Percentiles rank a stretch among this genome's conserved stretches.
Conservation (phyloP, 2,329 filamentous ascomycete species). For the Exophiala phaeomuriformis region DNA sequence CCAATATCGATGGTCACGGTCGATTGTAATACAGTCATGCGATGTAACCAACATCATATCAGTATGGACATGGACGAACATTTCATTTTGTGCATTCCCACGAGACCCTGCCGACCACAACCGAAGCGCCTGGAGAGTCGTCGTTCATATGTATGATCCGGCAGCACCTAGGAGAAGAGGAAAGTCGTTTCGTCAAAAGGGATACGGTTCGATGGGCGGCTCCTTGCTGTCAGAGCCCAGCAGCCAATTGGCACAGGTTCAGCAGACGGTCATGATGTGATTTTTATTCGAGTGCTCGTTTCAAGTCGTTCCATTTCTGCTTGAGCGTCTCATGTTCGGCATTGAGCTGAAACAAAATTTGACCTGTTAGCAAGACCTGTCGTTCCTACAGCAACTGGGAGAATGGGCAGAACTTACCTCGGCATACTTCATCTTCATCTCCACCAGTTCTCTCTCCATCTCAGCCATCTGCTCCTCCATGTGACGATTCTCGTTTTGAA, state of each 20-base stretch:
- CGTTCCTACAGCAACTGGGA: neutral
- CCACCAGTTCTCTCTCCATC: slow-evolving; percentile 85
- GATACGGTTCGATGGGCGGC: too few species aligned
- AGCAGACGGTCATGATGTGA: neutral
- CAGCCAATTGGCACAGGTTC: neutral
- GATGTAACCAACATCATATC: too few species aligned
- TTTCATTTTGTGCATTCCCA: too few species aligned
- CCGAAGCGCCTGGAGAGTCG: too few species aligned
- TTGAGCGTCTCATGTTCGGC: slow-evolving; percentile 61
- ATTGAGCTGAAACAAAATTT: slow-evolving; percentile 53
- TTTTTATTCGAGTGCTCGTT: slow-evolving; percentile 45
- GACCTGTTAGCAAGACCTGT: slow-evolving; percentile 1
- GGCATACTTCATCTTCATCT: slow-evolving; percentile 89
- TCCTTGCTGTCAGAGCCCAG: neutral
- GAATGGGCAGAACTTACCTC: slow-evolving; percentile 58
- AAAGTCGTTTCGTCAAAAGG: too few species aligned
- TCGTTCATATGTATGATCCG: too few species aligned
- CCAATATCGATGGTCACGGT: too few species aligned
- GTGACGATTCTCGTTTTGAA: slow-evolving; percentile 84
- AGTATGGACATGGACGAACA: too few species aligned
- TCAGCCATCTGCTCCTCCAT: slow-evolving; percentile 85
- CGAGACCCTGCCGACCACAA: too few species aligned
- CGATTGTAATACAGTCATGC: too few species aligned
- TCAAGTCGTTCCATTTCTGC: slow-evolving; percentile 69
- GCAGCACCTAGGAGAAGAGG: too few species aligned